A percentile compares a stretch with the other conserved stretches of the same genome.
phyloP scores from a whole-genome alignment of 768 basidiomycete genomes.

The Auricularia heimuer region DNA sequence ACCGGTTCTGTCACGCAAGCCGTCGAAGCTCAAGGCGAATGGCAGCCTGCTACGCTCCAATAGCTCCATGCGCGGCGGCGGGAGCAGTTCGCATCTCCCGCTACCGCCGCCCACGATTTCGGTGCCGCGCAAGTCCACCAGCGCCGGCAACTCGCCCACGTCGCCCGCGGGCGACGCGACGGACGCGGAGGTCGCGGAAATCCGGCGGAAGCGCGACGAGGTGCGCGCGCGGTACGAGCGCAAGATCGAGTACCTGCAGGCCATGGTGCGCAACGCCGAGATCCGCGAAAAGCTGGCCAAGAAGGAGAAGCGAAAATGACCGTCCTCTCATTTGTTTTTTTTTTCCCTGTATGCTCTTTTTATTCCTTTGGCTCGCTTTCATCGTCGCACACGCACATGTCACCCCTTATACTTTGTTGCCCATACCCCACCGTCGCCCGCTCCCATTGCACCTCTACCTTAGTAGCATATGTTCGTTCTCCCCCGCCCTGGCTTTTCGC shows the following conservation, averaged over 20 bases:
- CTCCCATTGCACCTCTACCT: not conserved
- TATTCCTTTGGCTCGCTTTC: not conserved
- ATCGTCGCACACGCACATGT: not conserved
- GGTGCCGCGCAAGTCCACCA: too few species aligned
- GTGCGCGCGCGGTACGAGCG: conserved; percentile 13
- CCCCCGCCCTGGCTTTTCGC: too few species aligned
- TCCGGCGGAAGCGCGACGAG: conserved; percentile 12
- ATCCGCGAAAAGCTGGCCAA: conserved; percentile 14
- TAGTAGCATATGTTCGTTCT: too few species aligned
- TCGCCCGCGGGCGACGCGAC: not conserved
- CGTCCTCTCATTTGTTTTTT: not conserved
- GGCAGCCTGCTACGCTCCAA: not conserved
- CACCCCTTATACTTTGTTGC: not conserved
- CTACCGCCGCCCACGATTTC: not conserved
- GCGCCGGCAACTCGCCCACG: not conserved
- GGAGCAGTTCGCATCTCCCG: not conserved
- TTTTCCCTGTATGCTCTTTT: not conserved
- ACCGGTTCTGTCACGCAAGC: not conserved
- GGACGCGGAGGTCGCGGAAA: conserved; percentile 7
- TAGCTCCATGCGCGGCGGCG: not conserved
- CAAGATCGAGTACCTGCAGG: conserved; percentile 14
- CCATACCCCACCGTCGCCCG: not conserved
- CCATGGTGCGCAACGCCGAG: conserved; percentile 15
- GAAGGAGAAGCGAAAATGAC: not conserved
- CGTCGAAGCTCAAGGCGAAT: not conserved